These are phyloP conservation scores for Pythium aphanidermatum DNA, from an alignment of 352 stramenopile species.

Conservation along the genomic window DNA sequence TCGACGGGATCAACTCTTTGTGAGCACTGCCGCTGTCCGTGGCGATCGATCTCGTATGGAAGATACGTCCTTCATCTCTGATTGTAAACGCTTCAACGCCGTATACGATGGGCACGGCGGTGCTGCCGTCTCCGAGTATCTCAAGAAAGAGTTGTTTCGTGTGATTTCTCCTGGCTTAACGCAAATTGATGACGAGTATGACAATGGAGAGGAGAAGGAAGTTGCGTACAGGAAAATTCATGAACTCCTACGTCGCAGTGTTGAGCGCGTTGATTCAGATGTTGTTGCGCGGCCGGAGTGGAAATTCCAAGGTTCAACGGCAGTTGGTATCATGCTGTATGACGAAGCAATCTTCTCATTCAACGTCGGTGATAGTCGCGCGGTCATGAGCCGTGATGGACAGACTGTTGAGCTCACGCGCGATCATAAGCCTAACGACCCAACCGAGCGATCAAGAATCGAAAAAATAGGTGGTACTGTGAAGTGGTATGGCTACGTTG, in stretches of 20 bases:
- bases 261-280: slow-evolving; percentile 53
- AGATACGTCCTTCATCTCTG: slow-evolving; percentile 75
- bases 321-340: slow-evolving; percentile 60
- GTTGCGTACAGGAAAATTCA: slow-evolving; percentile 27
- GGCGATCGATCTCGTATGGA: slow-evolving; percentile 78
- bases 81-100: slow-evolving; percentile 73
- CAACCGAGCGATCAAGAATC: slow-evolving; percentile 62
- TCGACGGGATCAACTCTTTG: slow-evolving; percentile 26
- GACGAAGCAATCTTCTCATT: slow-evolving; percentile 74
- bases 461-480: slow-evolving; percentile 80
- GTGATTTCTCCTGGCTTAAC: slow-evolving; percentile 42
- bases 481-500: slow-evolving; percentile 87
- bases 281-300: slow-evolving; percentile 64
- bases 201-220: slow-evolving; percentile 20
- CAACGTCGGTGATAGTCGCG: slow-evolving; percentile 95
- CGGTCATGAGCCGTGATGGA: slow-evolving; percentile 86
- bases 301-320: slow-evolving; percentile 77
- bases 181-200: slow-evolving; percentile 32
- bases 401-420: slow-evolving; percentile 67
- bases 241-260: slow-evolving; percentile 30
- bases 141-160: slow-evolving; percentile 54
- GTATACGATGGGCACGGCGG: slow-evolving; percentile 85
- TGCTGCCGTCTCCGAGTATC: slow-evolving; percentile 53
- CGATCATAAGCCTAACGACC: slow-evolving; percentile 90
- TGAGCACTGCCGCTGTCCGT: slow-evolving; percentile 67